These are phyloP conservation scores for Colletotrichum sp. DNA, from an alignment of 2,329 filamentous ascomycete species.

Conservation along the genomic window DNA sequence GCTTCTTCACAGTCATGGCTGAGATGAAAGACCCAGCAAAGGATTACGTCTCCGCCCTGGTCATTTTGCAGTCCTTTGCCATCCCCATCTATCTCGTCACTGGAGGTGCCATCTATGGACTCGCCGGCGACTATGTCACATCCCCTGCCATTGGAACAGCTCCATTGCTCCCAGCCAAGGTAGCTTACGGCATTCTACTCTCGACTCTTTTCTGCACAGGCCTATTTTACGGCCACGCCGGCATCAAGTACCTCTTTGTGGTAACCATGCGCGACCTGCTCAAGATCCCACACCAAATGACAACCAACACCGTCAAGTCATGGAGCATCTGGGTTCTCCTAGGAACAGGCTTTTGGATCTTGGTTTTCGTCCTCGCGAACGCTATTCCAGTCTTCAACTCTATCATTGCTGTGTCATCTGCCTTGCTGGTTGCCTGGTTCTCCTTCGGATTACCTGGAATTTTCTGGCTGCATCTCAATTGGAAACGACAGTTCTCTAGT, in stretches of 20 bases:
- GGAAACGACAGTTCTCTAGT: not conserved
- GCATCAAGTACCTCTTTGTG: not conserved
- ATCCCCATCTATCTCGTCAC: not conserved
- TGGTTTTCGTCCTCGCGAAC: not conserved
- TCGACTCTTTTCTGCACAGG: not conserved
- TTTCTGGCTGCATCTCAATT: not conserved
- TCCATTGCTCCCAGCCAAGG: not conserved
- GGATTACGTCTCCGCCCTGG: not conserved
- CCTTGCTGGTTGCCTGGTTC: not conserved
- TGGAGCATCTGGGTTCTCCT: not conserved
- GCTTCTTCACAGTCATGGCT: not conserved
- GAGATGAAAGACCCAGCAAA: not conserved
- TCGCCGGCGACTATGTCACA: not conserved
- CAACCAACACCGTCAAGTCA: not conserved
- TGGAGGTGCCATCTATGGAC: not conserved
- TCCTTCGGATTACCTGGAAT: not conserved
- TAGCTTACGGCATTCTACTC: not conserved
- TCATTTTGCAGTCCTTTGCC: not conserved
- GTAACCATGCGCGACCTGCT: not conserved
- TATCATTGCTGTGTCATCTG: not conserved
- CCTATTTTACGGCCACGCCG: not conserved
- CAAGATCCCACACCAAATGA: not conserved
- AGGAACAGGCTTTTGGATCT: not conserved
- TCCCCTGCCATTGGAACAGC: not conserved
- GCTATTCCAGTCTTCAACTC: not conserved